Base-by-base conservation (phyloP, 2,329 filamentous ascomycete species). In the Nemania sp. region DNA sequence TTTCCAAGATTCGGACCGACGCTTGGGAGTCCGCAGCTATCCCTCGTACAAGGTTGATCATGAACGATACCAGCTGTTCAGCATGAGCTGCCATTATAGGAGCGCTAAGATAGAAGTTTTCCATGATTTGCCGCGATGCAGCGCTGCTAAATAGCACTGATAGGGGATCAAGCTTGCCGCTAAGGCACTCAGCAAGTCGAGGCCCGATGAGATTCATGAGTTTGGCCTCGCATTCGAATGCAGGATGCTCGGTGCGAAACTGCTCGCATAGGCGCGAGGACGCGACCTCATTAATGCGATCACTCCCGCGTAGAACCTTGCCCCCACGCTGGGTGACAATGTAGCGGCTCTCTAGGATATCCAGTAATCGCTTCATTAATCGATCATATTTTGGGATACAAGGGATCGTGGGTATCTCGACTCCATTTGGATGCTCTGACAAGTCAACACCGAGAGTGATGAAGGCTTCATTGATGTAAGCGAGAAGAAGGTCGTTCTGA, bases 191-290 rank as follows among this genome's bases (percentile, higher is more conserved):
- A 24, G 46, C 46, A 23, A 49, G 46, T 19, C 46, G 46, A n/a
- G 37, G 37, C 5, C 46, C 46, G 24, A 49, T 49, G 20, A 49
- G 36, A 49, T 49, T 34, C 46, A 49, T 33, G 5, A 49, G 34
- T 17, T 23, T 33, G 23, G 36, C 46, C 15, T 49, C 46, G 17
- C 34, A 49, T 42, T 31, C 24, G 36, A 49, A 49, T 22, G 34
- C 15, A 5, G 24, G 46, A 26, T 49, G 36, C 5, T 22, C 7
- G 23, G n/a, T 33, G 15, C 46, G 46, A 42, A 49, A 20, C 24
- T 49, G 23, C 26, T 49, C 37, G 24, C 46, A 49, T 12, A 49
- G 37, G 36, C 36, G 46, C 24, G 46, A 31, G 23, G 46, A 49
- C 17, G 26, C 28, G 15, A 33, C 24, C 23, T 33, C 37, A 19